A percentile compares a stretch with the other conserved stretches of the same genome.
Conservation (phyloP, 2,329 filamentous ascomycete genomes). For the Aspergillus japonicus region DNA sequence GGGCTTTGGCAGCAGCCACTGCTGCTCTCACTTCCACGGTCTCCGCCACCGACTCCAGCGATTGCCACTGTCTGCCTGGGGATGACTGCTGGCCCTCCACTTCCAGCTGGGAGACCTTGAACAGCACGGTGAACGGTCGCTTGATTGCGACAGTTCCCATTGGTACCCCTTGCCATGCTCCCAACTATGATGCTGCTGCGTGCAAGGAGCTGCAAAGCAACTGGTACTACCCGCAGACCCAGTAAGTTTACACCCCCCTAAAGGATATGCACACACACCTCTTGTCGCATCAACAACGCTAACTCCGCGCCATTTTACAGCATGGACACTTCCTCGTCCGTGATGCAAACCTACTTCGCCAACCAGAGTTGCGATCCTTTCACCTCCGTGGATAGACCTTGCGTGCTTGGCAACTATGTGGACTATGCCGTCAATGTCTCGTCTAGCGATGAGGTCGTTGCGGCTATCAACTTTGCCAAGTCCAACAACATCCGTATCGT, state of each 20-base stretch:
- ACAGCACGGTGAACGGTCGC: conserved; percentile 38
- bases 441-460: conserved; percentile 28
- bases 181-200: conserved; percentile 23
- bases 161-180: conserved; percentile 37
- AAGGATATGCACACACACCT: not conserved
- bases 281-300: not conserved
- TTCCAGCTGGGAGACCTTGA: conserved; percentile 35
- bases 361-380: conserved; percentile 36
- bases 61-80: conserved; percentile 32
- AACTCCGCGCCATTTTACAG: conserved; percentile 5
- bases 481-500: conserved; percentile 54
- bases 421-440: conserved; percentile 38
- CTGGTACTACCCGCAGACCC: conserved; percentile 30
- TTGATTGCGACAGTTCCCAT: conserved; percentile 42
- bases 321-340: conserved; percentile 29
- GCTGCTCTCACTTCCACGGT: conserved; percentile 18
- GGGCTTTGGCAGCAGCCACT: conserved; percentile 15
- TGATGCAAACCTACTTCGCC: conserved; percentile 34
- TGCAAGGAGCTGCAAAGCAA: conserved; percentile 20
- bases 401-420: conserved; percentile 31
- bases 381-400: conserved; percentile 21
- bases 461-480: conserved; percentile 44
- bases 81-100: conserved; percentile 41
- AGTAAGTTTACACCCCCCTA: conserved; percentile 20
- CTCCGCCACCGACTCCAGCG: not conserved